Percentiles rank a stretch among this genome's conserved stretches.
These are phyloP conservation scores for Aspergillus versicolor DNA, from an alignment of 2,329 filamentous ascomycete species.

Conservation along the genomic window DNA sequence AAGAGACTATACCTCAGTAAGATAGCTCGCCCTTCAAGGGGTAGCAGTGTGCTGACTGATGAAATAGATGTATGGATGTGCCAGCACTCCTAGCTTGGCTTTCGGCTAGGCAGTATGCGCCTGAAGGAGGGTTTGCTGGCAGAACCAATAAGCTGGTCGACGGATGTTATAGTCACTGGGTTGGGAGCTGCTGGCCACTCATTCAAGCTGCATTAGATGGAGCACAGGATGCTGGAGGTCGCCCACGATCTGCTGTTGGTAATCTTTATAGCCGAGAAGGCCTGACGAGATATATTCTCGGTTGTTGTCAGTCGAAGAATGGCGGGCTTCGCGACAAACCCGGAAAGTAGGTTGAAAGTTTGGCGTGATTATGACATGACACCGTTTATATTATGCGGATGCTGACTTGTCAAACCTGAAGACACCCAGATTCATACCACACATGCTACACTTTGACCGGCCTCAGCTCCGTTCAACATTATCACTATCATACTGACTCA, in stretches of 20 bases:
- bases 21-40: constrained; percentile 27
- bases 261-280: constrained; percentile 76
- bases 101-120: constrained; percentile 81
- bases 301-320: constrained; percentile 75
- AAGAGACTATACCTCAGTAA: constrained; percentile 70
- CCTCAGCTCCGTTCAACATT: constrained; percentile 76
- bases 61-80: constrained; percentile 69
- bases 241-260: constrained; percentile 23
- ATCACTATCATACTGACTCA: constrained; percentile 47
- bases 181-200: constrained; percentile 90
- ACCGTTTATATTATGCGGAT: not conserved
- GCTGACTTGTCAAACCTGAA: constrained; percentile 37
- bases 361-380: not conserved
- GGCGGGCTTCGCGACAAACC: constrained; percentile 94
- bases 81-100: constrained; percentile 80
- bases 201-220: constrained; percentile 74
- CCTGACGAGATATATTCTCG: constrained; percentile 83
- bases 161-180: constrained; percentile 98
- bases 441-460: constrained; percentile 89
- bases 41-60: constrained; percentile 12
- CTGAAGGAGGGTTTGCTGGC: constrained; percentile 89
- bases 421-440: constrained; percentile 83
- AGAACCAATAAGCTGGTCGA: constrained; percentile 98
- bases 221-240: constrained; percentile 34
- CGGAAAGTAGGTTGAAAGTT: constrained; percentile 64